A percentile compares a stretch with the other conserved stretches of the same genome.
These are phyloP conservation scores for Rasamsonia emersonii DNA, from an alignment of 2,329 filamentous ascomycete species.

Conservation along the genomic window DNA sequence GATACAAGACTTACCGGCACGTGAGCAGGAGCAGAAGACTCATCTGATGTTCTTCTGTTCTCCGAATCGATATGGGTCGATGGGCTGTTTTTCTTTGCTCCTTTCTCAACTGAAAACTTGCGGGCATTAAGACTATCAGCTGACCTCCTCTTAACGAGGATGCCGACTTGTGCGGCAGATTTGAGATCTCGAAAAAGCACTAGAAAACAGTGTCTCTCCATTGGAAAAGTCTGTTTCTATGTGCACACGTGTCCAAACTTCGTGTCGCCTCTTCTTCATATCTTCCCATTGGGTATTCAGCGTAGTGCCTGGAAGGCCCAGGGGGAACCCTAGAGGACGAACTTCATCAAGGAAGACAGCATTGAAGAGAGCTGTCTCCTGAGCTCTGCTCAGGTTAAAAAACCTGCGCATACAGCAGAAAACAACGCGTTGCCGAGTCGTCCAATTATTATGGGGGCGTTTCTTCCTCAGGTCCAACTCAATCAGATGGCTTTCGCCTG, in stretches of 20 bases:
- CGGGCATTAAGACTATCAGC: too few relatives aligned
- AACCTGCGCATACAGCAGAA: conserved; percentile 20
- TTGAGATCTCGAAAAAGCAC: too few relatives aligned
- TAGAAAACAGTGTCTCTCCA: conserved; percentile 10
- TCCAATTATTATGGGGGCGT: conserved; percentile 12
- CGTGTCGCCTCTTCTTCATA: conserved; percentile 11
- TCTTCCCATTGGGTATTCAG: conserved; percentile 17
- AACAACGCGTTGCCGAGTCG: conserved; percentile 9
- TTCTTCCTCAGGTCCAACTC: not conserved
- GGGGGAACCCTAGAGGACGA: conserved; percentile 11
- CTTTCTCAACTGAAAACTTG: too few relatives aligned
- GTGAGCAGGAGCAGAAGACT: too few relatives aligned
- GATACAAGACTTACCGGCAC: too few relatives aligned
- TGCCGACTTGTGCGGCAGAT: too few relatives aligned
- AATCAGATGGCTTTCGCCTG: too few relatives aligned
- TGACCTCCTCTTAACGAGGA: too few relatives aligned
- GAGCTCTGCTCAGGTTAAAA: conserved; percentile 9
- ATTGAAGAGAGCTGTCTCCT: conserved; percentile 19
- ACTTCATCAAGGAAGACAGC: conserved; percentile 15
- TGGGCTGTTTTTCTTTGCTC: too few relatives aligned
- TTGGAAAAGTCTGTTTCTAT: conserved; percentile 11
- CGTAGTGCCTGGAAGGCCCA: conserved; percentile 4
- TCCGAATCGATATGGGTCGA: too few relatives aligned
- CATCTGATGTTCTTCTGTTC: too few relatives aligned
- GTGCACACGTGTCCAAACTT: conserved; percentile 18